Evolutionary conservation across 768 basidiomycete genomes (phyloP), one percentile per base, ranked within the genome.

Genomic region (Tulasnella sp.): DNA sequence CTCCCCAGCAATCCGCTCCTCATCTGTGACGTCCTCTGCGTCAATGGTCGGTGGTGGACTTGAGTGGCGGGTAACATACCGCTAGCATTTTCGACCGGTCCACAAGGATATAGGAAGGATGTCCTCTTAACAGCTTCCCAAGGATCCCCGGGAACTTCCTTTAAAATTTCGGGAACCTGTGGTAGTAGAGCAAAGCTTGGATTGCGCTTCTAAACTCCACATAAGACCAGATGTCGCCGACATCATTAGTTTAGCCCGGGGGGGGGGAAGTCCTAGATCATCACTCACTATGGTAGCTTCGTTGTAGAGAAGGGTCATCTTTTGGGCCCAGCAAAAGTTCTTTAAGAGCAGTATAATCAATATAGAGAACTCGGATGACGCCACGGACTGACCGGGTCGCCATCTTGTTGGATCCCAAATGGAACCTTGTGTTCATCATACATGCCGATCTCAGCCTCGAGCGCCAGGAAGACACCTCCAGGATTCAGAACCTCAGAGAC

Each of bases 391-490:
- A 80, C 79, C 46, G 79, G 79, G 24, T 73, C 79, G 28, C n/a
- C 79, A 40, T 80, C 79, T 14, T 80, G 28, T 42, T 74, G 34
- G 41, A 69, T 42, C 14, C 69, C 72, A 41, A 75, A 75, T 18
- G 79, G 37, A 12, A 75, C 79, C 37, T 31, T 50, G 42, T 46
- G 20, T 28, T 80, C 72, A 22, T 75, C 40, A 34, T 44, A 80
- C 22, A 75, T 73, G 20, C 72, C 60, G 3, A 75, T 31, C 18
- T 80, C 79, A 31, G 41, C 40, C n/a, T 80, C 79, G 3, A 80
- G 46, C 73, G 41, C 31, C n/a, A 80, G 37, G 79, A 74, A 80
- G n/a, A 80, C 46, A 20, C 79, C 79, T 20, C 79, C 79, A 12
- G 79, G 72, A 14, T 37, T 42, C 31, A 75, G 28, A 3, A 31